Conservation (phyloP, 805 yeast genomes). For the Ogataea dorogensis region DNA sequence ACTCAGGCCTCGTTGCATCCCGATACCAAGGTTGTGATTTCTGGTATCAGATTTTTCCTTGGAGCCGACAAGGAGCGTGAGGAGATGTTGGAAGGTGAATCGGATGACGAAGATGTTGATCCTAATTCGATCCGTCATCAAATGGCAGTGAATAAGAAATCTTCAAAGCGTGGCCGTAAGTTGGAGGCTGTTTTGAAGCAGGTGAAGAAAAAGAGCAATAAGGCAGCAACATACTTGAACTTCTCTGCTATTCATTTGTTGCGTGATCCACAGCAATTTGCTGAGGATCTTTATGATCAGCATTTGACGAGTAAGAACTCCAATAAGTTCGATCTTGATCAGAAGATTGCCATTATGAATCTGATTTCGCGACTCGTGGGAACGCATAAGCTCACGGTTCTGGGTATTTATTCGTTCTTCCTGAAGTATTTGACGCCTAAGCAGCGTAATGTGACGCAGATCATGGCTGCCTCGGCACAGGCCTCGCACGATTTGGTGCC, state of each 20-base stretch:
- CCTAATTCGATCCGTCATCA: conserved; percentile 73
- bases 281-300: conserved; percentile 72
- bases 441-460: conserved; percentile 90
- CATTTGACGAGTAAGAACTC: conserved; percentile 70
- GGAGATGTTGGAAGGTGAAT: conserved; percentile 71
- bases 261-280: conserved; percentile 97
- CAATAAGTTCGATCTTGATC: conserved; percentile 78
- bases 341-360: conserved; percentile 84
- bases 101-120: conserved; percentile 67
- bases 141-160: conserved; percentile 78
- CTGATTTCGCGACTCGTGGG: conserved; percentile 87
- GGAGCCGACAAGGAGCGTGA: conserved; percentile 96
- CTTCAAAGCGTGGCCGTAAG: conserved; percentile 76
- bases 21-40: conserved; percentile 80
- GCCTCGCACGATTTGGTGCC: conserved; percentile 96
- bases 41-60: conserved; percentile 87
- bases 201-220: conserved; percentile 58
- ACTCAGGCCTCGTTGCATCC: conserved; percentile 90
- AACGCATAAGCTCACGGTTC: conserved; percentile 86
- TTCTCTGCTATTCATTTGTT: conserved; percentile 92
- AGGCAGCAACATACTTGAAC: conserved; percentile 69
- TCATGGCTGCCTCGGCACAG: conserved; percentile 96
- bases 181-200: conserved; percentile 70
- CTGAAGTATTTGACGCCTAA: conserved; percentile 91
- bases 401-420: conserved; percentile 87